Conservation (phyloP, 2,329 filamentous ascomycete species). For the Byssothecium circinans region DNA sequence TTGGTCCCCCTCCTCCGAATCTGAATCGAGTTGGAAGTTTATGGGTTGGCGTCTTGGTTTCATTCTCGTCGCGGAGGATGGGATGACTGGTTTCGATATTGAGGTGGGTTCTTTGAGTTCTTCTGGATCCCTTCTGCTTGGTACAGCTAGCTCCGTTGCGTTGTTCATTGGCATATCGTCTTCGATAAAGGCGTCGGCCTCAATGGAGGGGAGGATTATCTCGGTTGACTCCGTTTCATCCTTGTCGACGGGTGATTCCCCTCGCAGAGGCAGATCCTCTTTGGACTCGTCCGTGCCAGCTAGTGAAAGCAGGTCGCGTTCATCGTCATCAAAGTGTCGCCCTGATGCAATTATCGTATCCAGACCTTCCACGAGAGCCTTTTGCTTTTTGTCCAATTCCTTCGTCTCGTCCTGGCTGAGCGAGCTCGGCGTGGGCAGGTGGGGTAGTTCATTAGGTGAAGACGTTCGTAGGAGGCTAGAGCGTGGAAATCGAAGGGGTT, state of each 20-base stretch:
- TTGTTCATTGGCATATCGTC: conserved; percentile 6
- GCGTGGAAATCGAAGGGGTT: conserved; percentile 1
- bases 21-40: conserved; percentile 9
- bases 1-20: conserved; percentile 9
- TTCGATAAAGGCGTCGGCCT: conserved; percentile 16
- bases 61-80: conserved; percentile 1
- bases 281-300: conserved; percentile 14
- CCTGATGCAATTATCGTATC: conserved; percentile 15
- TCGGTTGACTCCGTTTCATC: conserved; percentile 4
- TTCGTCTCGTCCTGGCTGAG: conserved; percentile 18
- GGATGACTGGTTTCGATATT: conserved; percentile 5
- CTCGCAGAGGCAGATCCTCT: conserved; percentile 4
- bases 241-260: not conserved
- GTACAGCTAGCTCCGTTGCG: not conserved
- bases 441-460: conserved; percentile 13
- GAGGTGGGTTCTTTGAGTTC: not conserved
- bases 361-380: not conserved
- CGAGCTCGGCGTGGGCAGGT: conserved; percentile 36
- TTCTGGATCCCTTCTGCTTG: not conserved
- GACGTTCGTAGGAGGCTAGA: conserved; percentile 4
- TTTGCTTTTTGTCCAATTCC: not conserved
- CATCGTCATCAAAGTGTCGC: conserved; percentile 29
- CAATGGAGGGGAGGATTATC: conserved; percentile 26
- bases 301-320: conserved; percentile 30
- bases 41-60: conserved; percentile 2